Evolutionary conservation across 139 green algal species (phyloP).

Genomic region (Coelastrella sp.): DNA sequence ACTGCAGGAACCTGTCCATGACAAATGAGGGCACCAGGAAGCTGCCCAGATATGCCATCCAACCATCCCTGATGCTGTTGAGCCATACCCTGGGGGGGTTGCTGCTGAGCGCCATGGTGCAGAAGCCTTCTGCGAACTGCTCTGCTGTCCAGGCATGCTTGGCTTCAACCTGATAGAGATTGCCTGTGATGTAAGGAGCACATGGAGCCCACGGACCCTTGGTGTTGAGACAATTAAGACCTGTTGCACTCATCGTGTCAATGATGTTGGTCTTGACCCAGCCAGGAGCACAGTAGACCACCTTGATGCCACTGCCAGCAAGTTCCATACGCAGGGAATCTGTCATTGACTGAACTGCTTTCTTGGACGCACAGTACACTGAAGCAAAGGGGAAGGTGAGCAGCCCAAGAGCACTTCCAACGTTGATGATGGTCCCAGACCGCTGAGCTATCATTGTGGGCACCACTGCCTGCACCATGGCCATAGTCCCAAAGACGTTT

Average conservation of each 20-base stretch:
- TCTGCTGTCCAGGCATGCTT: slow-evolving; percentile 30
- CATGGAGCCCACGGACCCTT: slow-evolving; percentile 45
- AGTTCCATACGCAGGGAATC: slow-evolving; percentile 49
- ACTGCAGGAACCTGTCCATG: slow-evolving; percentile 33
- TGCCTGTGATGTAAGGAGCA: slow-evolving; percentile 36
- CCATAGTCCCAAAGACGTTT: slow-evolving; percentile 43
- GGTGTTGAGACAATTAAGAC: slow-evolving; percentile 30
- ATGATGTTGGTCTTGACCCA: slow-evolving; percentile 48
- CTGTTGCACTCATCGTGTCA: slow-evolving; percentile 1
- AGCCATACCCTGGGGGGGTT: slow-evolving; percentile 32
- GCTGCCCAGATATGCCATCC: slow-evolving; percentile 38
- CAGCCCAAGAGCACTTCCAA: slow-evolving; percentile 40
- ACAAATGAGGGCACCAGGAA: slow-evolving; percentile 40
- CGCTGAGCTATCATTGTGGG: slow-evolving; percentile 29
- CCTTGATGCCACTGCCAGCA: slow-evolving; percentile 30
- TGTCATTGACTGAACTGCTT: slow-evolving; percentile 37
- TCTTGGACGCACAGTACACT: slow-evolving; percentile 45
- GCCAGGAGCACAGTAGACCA: slow-evolving; percentile 42
- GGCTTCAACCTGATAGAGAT: slow-evolving; percentile 38
- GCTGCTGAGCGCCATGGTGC: slow-evolving; percentile 23
- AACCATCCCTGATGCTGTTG: slow-evolving; percentile 45
- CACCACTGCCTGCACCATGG: slow-evolving; percentile 38
- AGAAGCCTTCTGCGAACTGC: slow-evolving; percentile 35
- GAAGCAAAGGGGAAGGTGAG: slow-evolving; percentile 36
- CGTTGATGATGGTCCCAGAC: slow-evolving; percentile 36